Percentiles rank a stretch among this genome's conserved stretches.
phyloP scores from a whole-genome alignment of 257 asterid genomes.

The Petunia axillaris region DNA sequence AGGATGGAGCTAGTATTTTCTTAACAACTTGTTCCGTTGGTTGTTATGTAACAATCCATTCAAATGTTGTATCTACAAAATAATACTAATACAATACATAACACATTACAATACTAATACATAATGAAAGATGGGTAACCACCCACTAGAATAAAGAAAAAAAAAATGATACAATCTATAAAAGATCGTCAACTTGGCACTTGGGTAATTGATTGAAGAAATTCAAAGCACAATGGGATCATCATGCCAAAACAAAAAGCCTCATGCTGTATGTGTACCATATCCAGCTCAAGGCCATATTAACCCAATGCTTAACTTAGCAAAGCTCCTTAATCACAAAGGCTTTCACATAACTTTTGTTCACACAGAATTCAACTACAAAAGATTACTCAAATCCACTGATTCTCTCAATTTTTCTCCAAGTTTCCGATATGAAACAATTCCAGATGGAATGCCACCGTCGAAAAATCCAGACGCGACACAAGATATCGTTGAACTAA shows the following conservation, averaged over 20 bases:
- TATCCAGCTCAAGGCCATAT: slow-evolving; percentile 35
- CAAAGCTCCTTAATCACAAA: slow-evolving; percentile 27
- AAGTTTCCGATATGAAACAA: slow-evolving; percentile 21
- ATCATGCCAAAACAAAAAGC: slow-evolving; percentile 8
- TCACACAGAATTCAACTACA: slow-evolving; percentile 35
- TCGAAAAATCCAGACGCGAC: not conserved
- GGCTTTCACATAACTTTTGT: slow-evolving; percentile 37
- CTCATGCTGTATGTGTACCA: slow-evolving; percentile 36
- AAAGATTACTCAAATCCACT: slow-evolving; percentile 14
- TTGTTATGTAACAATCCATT: no score
- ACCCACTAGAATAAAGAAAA: no score
- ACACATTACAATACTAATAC: no score
- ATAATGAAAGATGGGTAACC: no score
- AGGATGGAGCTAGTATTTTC: no score
- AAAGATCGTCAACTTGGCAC: not conserved
- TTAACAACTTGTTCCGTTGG: no score
- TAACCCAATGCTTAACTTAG: slow-evolving; percentile 29
- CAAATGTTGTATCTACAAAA: no score
- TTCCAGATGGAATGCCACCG: slow-evolving; percentile 30
- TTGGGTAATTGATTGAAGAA: no score
- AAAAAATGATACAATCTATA: not conserved
- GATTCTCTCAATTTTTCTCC: not conserved
- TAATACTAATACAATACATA: no score
- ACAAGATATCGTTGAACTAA: slow-evolving; percentile 17
- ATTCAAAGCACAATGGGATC: not conserved